These are phyloP conservation scores for Fusarium sublunatum DNA, from an alignment of 2,329 filamentous ascomycete species.

Conservation along the genomic window DNA sequence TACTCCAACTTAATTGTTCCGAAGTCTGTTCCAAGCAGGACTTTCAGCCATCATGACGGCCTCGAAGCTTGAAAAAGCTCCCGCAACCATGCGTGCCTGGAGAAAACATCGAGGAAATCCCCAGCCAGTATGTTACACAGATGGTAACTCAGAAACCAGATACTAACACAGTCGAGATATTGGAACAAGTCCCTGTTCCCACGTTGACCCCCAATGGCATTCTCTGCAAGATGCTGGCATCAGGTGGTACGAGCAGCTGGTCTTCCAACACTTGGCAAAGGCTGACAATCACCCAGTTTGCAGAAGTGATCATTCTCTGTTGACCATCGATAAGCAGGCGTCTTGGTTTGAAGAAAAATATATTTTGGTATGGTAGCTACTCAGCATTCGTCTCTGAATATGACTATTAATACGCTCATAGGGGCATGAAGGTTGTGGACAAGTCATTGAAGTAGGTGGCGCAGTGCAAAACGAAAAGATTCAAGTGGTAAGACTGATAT, in stretches of 20 bases:
- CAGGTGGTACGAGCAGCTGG: constrained; percentile 7
- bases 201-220: constrained; percentile 6
- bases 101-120: constrained; percentile 50
- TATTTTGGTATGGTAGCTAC: constrained; percentile 7
- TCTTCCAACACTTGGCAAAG: fast-evolving
- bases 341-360: constrained; percentile 38
- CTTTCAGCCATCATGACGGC: neutral
- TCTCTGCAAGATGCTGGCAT: constrained; percentile 29
- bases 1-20: neutral
- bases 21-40: neutral
- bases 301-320: constrained; percentile 28
- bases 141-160: fast-evolving
- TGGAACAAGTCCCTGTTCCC: constrained; percentile 16
- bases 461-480: neutral
- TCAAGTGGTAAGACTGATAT: constrained; percentile 14
- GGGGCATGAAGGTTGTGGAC: constrained; percentile 39
- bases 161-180: neutral
- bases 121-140: constrained; percentile 5
- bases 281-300: constrained; percentile 12
- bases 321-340: constrained; percentile 36
- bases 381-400: too few species aligned
- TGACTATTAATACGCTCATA: neutral
- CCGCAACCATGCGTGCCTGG: constrained; percentile 51
- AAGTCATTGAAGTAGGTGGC: constrained; percentile 23
- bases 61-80: neutral